Evolutionary conservation across 805 yeast species (phyloP).

Genomic region (Barnettozyma californica): DNA sequence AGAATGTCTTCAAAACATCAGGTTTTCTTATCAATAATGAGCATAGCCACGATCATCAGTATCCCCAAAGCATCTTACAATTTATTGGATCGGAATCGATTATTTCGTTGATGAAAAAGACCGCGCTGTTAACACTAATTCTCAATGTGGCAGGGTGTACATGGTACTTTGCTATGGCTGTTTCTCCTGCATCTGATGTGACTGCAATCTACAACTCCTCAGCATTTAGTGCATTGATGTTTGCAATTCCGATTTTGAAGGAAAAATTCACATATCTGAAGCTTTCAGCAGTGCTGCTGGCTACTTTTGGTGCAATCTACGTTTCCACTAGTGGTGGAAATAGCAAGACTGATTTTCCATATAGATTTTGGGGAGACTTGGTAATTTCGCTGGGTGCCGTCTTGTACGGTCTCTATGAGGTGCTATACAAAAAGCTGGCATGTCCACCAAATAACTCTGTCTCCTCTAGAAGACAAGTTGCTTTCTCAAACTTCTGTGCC

Average conservation of each 20-base stretch:
- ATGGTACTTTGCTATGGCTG: conserved; percentile 80
- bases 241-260: conserved; percentile 68
- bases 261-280: conserved; percentile 64
- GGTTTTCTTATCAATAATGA: conserved; percentile 16
- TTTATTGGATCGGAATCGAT: conserved; percentile 15
- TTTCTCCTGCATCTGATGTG: conserved; percentile 78
- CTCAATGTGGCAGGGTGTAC: conserved; percentile 73
- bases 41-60: conserved; percentile 12
- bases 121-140: conserved; percentile 45
- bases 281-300: conserved; percentile 60
- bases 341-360: conserved; percentile 38
- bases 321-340: conserved; percentile 46
- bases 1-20: conserved; percentile 34
- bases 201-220: conserved; percentile 90
- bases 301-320: conserved; percentile 68
- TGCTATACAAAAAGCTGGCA: conserved; percentile 65
- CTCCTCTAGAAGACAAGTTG: conserved; percentile 62
- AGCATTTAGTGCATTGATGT: conserved; percentile 82
- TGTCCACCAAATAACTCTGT: conserved; percentile 70
- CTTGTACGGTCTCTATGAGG: conserved; percentile 78
- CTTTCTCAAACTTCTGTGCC: conserved; percentile 76
- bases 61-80: conserved; percentile 12
- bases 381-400: conserved; percentile 71
- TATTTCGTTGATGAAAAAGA: conserved; percentile 37
- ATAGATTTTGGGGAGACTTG: conserved; percentile 62